phyloP scores from a whole-genome alignment of 768 basidiomycete genomes.

The Lactarius psammicola region DNA sequence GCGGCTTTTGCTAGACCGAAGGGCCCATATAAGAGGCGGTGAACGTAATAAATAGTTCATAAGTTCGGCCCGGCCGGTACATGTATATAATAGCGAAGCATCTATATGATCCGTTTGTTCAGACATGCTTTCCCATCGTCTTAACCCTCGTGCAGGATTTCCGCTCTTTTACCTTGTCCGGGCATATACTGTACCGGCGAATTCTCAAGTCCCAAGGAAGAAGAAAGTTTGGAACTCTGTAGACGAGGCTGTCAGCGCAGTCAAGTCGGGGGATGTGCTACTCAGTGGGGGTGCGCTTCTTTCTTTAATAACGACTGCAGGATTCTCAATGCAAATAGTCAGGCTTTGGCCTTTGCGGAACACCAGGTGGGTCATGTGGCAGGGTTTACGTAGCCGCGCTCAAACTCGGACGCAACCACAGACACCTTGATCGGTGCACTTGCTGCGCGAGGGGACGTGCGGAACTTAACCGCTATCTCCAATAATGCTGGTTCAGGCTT shows the following conservation, averaged over 20 bases:
- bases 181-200: conserved; percentile 22
- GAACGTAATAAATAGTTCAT: background rate
- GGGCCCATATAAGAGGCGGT: conserved; percentile 59
- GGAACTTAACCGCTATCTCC: conserved; percentile 74
- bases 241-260: conserved; percentile 79
- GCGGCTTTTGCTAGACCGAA: conserved; percentile 67
- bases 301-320: background rate
- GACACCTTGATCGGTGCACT: conserved; percentile 85
- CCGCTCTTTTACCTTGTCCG: conserved; percentile 12
- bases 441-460: conserved; percentile 69
- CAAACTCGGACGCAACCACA: conserved; percentile 30
- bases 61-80: background rate
- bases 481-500: conserved; percentile 82
- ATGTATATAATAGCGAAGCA: background rate
- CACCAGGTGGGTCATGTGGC: conserved; percentile 57
- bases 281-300: conserved; percentile 71
- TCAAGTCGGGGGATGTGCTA: conserved; percentile 76
- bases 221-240: conserved; percentile 78
- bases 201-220: conserved; percentile 37
- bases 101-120: background rate
- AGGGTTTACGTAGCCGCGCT: conserved; percentile 5
- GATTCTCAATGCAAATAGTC: conserved; percentile 4
- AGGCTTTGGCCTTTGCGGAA: conserved; percentile 91
- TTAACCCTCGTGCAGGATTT: conserved; percentile 1
- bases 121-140: conserved; percentile 12